A percentile compares a stretch with the other conserved stretches of the same genome.
These are phyloP conservation scores for Colletotrichum sp. DNA, from an alignment of 2,329 filamentous ascomycete genomes.

Conservation along the genomic window DNA sequence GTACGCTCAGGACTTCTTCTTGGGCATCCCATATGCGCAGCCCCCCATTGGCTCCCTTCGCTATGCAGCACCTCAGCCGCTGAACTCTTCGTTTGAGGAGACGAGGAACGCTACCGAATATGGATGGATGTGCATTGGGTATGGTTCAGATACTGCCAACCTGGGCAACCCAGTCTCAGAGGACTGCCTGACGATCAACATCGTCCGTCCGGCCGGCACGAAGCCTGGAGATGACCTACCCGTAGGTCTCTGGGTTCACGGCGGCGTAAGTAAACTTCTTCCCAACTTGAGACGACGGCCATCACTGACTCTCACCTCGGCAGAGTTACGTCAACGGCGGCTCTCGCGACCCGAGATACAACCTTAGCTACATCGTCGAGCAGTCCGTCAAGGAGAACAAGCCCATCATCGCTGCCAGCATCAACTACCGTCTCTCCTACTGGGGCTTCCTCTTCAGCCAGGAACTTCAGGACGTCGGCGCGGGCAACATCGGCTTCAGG, in stretches of 20 bases:
- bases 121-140: slow-evolving; percentile 53
- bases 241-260: slow-evolving; percentile 64
- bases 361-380: slow-evolving; percentile 38
- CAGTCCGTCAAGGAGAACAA: slow-evolving; percentile 47
- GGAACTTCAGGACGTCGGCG: slow-evolving; percentile 59
- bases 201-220: slow-evolving; percentile 53
- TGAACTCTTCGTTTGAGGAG: slow-evolving; percentile 52
- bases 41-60: slow-evolving; percentile 63
- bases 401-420: slow-evolving; percentile 66
- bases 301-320: background rate
- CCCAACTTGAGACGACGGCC: background rate
- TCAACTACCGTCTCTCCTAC: slow-evolving; percentile 68
- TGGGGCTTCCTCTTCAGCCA: slow-evolving; percentile 67
- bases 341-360: slow-evolving; percentile 30
- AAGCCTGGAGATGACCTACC: slow-evolving; percentile 51
- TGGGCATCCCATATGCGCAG: slow-evolving; percentile 68
- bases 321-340: slow-evolving; percentile 37
- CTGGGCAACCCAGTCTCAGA: slow-evolving; percentile 49
- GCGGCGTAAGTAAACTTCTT: slow-evolving; percentile 42
- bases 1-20: slow-evolving; percentile 61
- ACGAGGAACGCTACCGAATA: slow-evolving; percentile 48
- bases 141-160: slow-evolving; percentile 41
- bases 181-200: slow-evolving; percentile 56
- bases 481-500: slow-evolving; percentile 62
- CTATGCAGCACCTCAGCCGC: slow-evolving; percentile 61